phyloP scores from a whole-genome alignment of 805 yeast genomes.

The Helenozyma rhizophorensis region DNA sequence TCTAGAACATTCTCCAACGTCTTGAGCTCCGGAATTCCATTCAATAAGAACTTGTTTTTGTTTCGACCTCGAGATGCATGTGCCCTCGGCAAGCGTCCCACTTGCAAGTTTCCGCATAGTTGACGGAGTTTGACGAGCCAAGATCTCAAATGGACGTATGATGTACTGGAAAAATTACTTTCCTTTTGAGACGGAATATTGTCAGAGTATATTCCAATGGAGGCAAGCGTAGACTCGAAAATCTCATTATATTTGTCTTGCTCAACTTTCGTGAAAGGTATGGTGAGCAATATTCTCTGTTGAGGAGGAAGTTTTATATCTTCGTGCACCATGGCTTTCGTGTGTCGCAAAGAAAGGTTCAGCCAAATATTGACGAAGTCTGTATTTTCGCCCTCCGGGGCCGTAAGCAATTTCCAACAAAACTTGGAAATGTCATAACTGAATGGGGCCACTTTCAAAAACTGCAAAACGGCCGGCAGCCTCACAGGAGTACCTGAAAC shows the following conservation, averaged over 20 bases:
- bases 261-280: conserved; percentile 80
- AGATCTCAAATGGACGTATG: conserved; percentile 47
- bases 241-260: conserved; percentile 73
- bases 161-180: conserved; percentile 43
- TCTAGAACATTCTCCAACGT: conserved; percentile 63
- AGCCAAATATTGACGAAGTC: conserved; percentile 47
- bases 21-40: conserved; percentile 27
- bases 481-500: conserved; percentile 93
- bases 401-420: conserved; percentile 35
- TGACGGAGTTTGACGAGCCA: conserved; percentile 74
- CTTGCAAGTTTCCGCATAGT: conserved; percentile 77
- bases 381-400: conserved; percentile 7
- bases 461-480: conserved; percentile 64
- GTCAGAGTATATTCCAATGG: conserved; percentile 50
- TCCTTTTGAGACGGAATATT: conserved; percentile 48
- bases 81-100: conserved; percentile 24
- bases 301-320: conserved; percentile 82
- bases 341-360: conserved; percentile 65
- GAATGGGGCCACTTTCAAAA: conserved; percentile 67
- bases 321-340: conserved; percentile 74
- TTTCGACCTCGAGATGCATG: conserved; percentile 6
- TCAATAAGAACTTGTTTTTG: conserved; percentile 7
- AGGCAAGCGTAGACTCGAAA: conserved; percentile 54
- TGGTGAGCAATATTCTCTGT: conserved; percentile 58
- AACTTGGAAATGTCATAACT: conserved; percentile 35